These are phyloP conservation scores for Citrus trifoliata DNA, from an alignment of 345 rosid species.

Conservation along the genomic window DNA sequence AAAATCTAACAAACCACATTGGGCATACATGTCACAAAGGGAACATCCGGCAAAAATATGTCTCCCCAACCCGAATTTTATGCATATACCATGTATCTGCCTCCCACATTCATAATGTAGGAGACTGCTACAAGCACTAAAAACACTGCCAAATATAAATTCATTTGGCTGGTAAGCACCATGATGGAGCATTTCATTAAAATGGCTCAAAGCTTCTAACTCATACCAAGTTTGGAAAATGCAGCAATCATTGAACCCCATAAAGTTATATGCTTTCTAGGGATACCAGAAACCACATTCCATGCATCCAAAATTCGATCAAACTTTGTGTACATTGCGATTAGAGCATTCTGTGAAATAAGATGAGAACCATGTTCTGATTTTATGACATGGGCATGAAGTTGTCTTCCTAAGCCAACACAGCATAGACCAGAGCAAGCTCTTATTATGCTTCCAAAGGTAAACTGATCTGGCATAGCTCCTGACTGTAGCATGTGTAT, in stretches of 20 bases:
- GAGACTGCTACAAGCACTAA: slow-evolving; percentile 54
- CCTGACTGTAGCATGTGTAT: slow-evolving; percentile 3
- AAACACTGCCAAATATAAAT: slow-evolving; percentile 52
- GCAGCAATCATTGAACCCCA: slow-evolving; percentile 66
- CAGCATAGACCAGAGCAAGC: slow-evolving; percentile 41
- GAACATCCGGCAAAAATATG: slow-evolving; percentile 45
- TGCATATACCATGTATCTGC: slow-evolving; percentile 49
- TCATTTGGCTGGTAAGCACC: slow-evolving; percentile 50
- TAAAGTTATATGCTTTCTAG: slow-evolving; percentile 51
- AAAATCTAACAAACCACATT: slow-evolving; percentile 40
- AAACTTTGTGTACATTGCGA: slow-evolving; percentile 59
- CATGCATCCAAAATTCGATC: slow-evolving; percentile 39
- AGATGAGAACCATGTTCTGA: slow-evolving; percentile 37
- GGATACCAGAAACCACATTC: slow-evolving; percentile 37
- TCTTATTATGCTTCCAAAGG: slow-evolving; percentile 54
- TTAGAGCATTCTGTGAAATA: slow-evolving; percentile 56
- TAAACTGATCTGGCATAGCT: slow-evolving; percentile 41
- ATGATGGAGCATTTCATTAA: slow-evolving; percentile 43
- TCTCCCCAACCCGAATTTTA: slow-evolving; percentile 42
- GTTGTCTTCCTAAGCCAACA: slow-evolving; percentile 46
- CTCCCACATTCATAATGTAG: slow-evolving; percentile 46
- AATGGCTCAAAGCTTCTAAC: slow-evolving; percentile 42
- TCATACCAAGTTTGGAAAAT: slow-evolving; percentile 55
- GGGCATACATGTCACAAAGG: slow-evolving; percentile 60
- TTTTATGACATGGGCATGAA: slow-evolving; percentile 54